Base-by-base conservation (phyloP, 129 eudicot genomes). In the Gnaphalium uliginosum region DNA sequence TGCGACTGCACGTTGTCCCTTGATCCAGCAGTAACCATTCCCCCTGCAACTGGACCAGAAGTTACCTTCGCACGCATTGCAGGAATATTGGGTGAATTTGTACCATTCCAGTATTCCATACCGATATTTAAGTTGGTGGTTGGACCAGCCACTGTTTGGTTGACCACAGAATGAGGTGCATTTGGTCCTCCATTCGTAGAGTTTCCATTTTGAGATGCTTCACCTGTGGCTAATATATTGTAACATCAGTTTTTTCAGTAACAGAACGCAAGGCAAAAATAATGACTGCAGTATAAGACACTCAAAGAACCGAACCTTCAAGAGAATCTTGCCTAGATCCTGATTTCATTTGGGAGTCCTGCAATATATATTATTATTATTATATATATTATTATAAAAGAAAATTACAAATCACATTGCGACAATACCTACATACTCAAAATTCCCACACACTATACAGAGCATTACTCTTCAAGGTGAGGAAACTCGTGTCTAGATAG, bases 101-200 rank as follows among this genome's bases (percentile, higher is more conserved):
- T 82, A 51, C 92, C 81, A 53, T 84, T 87, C 98, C 98, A 92
- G 81, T 87, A 92, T 63, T 92, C 98, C 98, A 92, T 92, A 70
- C 98, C 96, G 27, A 87, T 92, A 74, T 92, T 92, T 76, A 92
- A 86, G 88, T 92, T 92, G 30, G 96, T 89, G 22, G 95, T 75
- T 73, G 98, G 98, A 68, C 98, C 94, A 58, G 91, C 61, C 84
- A 88, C 69, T 8, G 81, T 35, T 68, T 85, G 96, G 78, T 87
- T 91, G 62, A 74, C 85, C 84, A 86, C 78, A 58, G 89, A 43
- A 24, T 83, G 85, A 75, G 82, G 76, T 64, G 89, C 68, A 85
- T 83, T 84, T 23, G 78, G 79, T 29, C 89, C 90, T 41, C 99
- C 99, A 78, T 91, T 95, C 78, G 83, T 81, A 18, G 87, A 78